Base-by-base conservation (phyloP, 1,284 basidiomycete species). In the Naganishia sp. region DNA sequence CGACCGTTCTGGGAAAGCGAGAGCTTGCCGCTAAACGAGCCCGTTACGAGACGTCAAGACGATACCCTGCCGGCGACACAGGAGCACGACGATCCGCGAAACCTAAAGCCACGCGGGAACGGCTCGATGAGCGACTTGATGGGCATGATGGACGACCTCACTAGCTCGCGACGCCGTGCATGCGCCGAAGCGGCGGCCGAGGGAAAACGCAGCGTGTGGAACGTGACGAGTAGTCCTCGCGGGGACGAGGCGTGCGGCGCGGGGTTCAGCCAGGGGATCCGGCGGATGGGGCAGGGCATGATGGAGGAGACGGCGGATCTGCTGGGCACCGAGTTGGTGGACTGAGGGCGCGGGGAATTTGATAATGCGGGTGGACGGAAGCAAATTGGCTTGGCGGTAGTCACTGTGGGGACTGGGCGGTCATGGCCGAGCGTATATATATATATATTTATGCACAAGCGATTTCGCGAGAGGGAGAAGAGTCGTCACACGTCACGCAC, bases 121-220 rank as follows among this genome's bases (percentile, higher is more conserved):
- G 55, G 31, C 21, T 61, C 57, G 13, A 13, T 23, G 21, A 52
- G 46, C 36, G 49, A 50, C 36, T 25, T 61, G n/a, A 50, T 48
- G 21, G 57, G 57, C 48, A n/a, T 61, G 9, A 61, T 61, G 48
- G 57, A 61, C 21, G 57, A 61, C 9, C 57, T 61, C 31, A 48
- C 28, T 5, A 28, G 28, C 28, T 28, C 28, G 28, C 28, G 28
- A 28, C 56, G 28, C 18, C 28, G 25, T 28, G 31, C 23, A 28
- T 3, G 21, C 49, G 25, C 25, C 16, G 49, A 50, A 25, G 3
- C 46, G 10, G 7, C 50, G 23, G 31, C 50, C 10, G 6, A 18
- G n/a, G 21, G 6, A 5, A 21, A 25, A 49, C 21, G 21, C 48
- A 11, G 21, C 21, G 16, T 18, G 55, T 57, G 55, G 55, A 57